phyloP scores from a whole-genome alignment of 495 filamentous ascomycete genomes.

The Clavariopsis aquatica region DNA sequence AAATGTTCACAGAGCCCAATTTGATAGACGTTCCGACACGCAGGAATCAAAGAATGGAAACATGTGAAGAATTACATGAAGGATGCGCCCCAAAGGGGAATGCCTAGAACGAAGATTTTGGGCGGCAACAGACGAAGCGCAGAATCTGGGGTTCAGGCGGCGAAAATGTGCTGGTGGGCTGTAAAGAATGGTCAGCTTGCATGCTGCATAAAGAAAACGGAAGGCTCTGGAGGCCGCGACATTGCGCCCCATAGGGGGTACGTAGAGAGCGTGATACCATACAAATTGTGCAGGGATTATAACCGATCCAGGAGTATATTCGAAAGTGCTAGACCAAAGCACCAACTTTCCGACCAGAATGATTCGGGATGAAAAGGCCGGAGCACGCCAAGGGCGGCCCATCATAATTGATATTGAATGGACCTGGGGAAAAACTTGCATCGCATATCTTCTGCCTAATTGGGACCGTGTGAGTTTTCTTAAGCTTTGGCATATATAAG shows the following conservation, averaged over 20 bases:
- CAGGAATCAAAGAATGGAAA: background rate
- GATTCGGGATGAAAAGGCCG: constrained; percentile 37
- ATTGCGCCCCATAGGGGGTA: constrained; percentile 22
- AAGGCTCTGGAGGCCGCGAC: constrained; percentile 32
- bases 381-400: constrained; percentile 35
- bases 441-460: constrained; percentile 38
- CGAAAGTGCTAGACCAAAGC: constrained; percentile 33
- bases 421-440: constrained; percentile 37
- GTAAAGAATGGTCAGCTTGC: constrained; percentile 31
- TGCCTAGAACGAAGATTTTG: constrained; percentile 15
- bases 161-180: constrained; percentile 15
- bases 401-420: constrained; percentile 36
- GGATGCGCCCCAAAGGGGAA: background rate
- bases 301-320: constrained; percentile 35
- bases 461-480: constrained; percentile 16
- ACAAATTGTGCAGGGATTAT: constrained; percentile 37
- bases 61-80: background rate
- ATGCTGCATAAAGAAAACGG: constrained; percentile 18
- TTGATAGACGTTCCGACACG: background rate
- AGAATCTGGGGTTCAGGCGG: constrained; percentile 27
- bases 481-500: constrained; percentile 36
- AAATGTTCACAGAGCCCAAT: background rate
- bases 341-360: constrained; percentile 31
- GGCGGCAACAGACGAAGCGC: constrained; percentile 21
- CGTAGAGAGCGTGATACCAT: constrained; percentile 29